Conservation (phyloP, 1,284 basidiomycete species). For the Schizophyllum amplum region DNA sequence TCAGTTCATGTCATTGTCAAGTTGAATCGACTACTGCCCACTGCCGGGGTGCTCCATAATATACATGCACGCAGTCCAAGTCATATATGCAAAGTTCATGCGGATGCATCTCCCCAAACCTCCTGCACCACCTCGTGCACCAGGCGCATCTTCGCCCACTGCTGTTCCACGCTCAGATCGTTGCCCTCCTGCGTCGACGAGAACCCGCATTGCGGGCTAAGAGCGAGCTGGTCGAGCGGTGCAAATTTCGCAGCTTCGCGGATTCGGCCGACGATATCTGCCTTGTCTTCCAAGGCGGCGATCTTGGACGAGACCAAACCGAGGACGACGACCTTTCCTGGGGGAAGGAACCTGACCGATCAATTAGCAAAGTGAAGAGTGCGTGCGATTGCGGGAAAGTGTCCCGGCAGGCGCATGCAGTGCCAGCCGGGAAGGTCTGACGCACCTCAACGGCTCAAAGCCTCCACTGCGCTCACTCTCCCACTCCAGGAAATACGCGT, state of each 20-base stretch:
- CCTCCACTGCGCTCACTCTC: background rate
- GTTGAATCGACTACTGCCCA: too few species aligned
- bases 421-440: too few species aligned
- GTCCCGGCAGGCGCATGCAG: too few species aligned
- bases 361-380: background rate
- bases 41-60: background rate
- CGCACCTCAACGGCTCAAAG: background rate
- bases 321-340: conserved; percentile 13
- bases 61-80: background rate
- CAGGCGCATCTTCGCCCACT: conserved; percentile 16
- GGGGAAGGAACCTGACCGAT: conserved; percentile 13
- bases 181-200: conserved; percentile 14
- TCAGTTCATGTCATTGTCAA: background rate
- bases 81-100: background rate
- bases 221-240: conserved; percentile 13
- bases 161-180: conserved; percentile 12
- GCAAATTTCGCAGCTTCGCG: conserved; percentile 14
- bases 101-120: conserved; percentile 9
- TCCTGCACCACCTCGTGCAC: conserved; percentile 12
- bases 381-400: too few species aligned
- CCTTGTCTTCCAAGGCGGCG: conserved; percentile 13
- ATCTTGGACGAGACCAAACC: conserved; percentile 14
- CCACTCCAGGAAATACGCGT: conserved; percentile 15
- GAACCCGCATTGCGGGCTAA: conserved; percentile 15
- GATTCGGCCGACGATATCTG: conserved; percentile 11